Base-by-base conservation (phyloP, 106 monocot genomes). In the Narthecium ossifragum region DNA sequence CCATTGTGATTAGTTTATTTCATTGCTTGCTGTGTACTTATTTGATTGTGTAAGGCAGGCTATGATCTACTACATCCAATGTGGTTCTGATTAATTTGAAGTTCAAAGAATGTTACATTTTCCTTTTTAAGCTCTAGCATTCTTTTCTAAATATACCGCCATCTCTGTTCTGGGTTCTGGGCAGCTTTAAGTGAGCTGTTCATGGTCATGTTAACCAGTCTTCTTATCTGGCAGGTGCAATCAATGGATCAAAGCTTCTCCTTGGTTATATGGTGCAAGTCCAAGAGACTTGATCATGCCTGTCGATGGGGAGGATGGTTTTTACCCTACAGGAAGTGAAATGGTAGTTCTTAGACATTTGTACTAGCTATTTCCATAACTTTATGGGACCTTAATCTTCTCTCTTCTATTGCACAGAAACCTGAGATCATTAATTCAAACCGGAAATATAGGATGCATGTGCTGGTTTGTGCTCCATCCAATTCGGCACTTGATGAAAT, bases 401-500 rank as follows among this genome's bases (percentile, higher is more conserved):
- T 61, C 50, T 34, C 11, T 55, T 58, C 17, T 29, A 40, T 7
- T 71, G 5, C 46, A 9, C 51, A 98, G 98, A 98, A 91, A 85
- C 87, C 91, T 40, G 90, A 98, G 66, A 63, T 91, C 60, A 67
- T 98, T 30, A 88, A 68, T 26, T 81, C 91, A 12, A 91, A 87
- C 51, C 77, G 98, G 22, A 98, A 98, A 60, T 86, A 98, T 64
- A 80, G 98, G 54, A 79, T 80, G 11, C 98, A 91, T 78, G 98
- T 98, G 34, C 69, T 98, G 61, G 98, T 98, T 65, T 98, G 98
- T 77, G 98, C 98, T 67, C 98, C 98, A 59, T 98, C 98, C 18
- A 98, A 98, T 46, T 91, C 98, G 64, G 98, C 98, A 40, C 81
- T 98, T 58, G 98, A 98, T 82, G 98, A 98, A 67, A 91, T 98